Base-by-base conservation (phyloP, 192 early-diverging fungal species). In the Umbelopsis vinacea region DNA sequence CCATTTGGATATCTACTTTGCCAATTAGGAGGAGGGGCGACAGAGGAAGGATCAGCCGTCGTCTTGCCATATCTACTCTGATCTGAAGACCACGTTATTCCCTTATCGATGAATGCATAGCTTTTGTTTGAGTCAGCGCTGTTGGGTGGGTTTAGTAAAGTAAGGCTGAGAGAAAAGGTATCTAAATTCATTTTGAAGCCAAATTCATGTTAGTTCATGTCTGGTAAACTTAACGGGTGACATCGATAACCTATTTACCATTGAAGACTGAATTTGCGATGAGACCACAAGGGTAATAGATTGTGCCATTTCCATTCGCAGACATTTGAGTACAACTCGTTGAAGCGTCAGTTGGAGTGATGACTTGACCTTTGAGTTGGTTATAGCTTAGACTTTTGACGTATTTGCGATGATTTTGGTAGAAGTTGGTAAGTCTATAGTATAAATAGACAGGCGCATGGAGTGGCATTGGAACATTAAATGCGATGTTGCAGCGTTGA, bases 211-310 rank as follows among this genome's bases (percentile, higher is more conserved):
- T 43, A 43, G 40, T 43, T n/a, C 40, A 43, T 43, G n/a, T 43
- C 6, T 11, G 40, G 6, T 12, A 1, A 7, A 43, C 40, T 4
- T 11, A 43, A 43, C 2, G 6, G 29, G 3, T 29, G 29, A 43
- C 11, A 6, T 1, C 40, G 11, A 6, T 43, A 43, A 43, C 40
- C 6, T 12, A 43, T 43, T 43, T 84, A 95, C 95, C 95, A 80
- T 96, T 96, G 79, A 99, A 99, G 66, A 96, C 82, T 3, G 97
- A 98, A 79, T 98, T 98, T 21, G 97, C 98, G 82, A 99, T 97
- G 60, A 98, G 86, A 0, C 98, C 98, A 75, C 98, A 99, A 26
- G 98, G 98, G 79, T 97, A 99, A 69, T 69, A 78, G 10, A 87
- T 78, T 45, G 75, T 75, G 29, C 82, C 81, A 45, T 72, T 63